Conservation (phyloP, 1,284 basidiomycete genomes). For the Vanrija humicola region DNA sequence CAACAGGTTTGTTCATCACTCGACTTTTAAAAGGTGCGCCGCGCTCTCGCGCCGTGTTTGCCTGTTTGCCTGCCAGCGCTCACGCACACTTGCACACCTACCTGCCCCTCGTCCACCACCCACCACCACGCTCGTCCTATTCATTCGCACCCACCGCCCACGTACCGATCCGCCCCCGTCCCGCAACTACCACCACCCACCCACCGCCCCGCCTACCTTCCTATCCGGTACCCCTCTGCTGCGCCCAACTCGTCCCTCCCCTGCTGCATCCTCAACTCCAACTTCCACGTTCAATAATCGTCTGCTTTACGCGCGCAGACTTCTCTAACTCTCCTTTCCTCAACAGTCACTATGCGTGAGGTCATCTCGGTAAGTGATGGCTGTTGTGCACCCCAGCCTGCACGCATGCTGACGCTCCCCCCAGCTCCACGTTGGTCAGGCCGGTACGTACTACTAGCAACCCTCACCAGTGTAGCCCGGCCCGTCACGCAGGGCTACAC, state of each 20-base stretch:
- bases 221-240: background rate
- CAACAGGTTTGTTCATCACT: background rate
- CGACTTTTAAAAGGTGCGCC: background rate
- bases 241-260: background rate
- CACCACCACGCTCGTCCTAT: background rate
- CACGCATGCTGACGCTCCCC: background rate
- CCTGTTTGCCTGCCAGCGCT: background rate
- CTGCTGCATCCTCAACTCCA: background rate
- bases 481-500: background rate
- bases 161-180: too few species aligned
- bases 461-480: background rate
- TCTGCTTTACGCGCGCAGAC: background rate
- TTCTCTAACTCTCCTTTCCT: background rate
- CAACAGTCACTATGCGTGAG: constrained; percentile 38
- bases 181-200: too few species aligned
- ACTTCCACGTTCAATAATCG: background rate
- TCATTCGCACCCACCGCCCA: background rate
- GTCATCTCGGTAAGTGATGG: constrained; percentile 45
- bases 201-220: background rate
- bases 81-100: background rate
- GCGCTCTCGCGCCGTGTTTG: too few species aligned
- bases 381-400: background rate
- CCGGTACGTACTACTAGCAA: constrained; percentile 31
- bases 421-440: constrained; percentile 51
- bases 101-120: background rate